A percentile compares a stretch with the other conserved stretches of the same genome.
phyloP scores from a whole-genome alignment of 371 early-diverging fungal genomes.

The Smittium culicis region DNA sequence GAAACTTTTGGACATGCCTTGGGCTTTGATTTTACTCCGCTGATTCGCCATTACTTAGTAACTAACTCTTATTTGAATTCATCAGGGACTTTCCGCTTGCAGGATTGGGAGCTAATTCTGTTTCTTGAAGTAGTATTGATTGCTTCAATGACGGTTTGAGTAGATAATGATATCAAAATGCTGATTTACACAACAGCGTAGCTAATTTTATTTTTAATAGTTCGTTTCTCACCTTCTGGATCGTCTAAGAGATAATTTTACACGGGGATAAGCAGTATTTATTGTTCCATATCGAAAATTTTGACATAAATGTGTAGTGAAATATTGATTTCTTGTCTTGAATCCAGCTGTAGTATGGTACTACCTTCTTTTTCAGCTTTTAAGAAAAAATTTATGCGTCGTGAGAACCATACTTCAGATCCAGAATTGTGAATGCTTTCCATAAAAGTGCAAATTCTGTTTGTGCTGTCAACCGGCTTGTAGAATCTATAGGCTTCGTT shows the following conservation, averaged over 20 bases:
- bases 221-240: not conserved
- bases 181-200: not conserved
- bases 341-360: not conserved
- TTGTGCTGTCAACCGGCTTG: not conserved
- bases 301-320: not conserved
- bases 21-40: too few species aligned
- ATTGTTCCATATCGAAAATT: not conserved
- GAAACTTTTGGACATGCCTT: too few species aligned
- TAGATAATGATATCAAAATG: not conserved
- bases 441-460: not conserved
- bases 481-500: not conserved
- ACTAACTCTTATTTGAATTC: too few species aligned
- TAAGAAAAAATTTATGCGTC: not conserved
- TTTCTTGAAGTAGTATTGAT: not conserved
- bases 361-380: not conserved
- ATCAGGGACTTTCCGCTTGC: too few species aligned
- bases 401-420: too few species aligned
- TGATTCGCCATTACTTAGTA: too few species aligned
- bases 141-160: not conserved
- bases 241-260: not conserved
- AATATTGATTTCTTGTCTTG: not conserved
- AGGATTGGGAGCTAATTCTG: too few species aligned
- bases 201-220: not conserved
- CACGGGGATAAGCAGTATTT: too few species aligned
- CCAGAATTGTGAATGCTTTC: not conserved